Conservation (phyloP, 1,139 yeast genomes). For the Pichiaceae sp. region DNA sequence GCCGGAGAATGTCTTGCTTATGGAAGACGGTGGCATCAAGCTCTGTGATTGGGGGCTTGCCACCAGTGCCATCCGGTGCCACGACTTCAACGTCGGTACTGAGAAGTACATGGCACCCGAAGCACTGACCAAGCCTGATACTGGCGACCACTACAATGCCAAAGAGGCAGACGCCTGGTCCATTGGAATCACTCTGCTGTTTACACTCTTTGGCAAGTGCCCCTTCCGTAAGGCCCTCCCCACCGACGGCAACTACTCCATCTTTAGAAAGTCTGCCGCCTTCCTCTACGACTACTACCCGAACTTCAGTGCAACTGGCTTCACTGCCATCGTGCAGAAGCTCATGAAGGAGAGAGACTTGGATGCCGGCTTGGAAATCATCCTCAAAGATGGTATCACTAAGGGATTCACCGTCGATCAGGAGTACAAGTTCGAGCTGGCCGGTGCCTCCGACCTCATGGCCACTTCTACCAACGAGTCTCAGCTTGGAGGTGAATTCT, state of each 20-base stretch:
- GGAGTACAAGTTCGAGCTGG: slow-evolving; percentile 19
- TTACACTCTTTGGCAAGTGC: slow-evolving; percentile 40
- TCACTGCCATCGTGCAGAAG: slow-evolving; percentile 18
- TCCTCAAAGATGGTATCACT: slow-evolving; percentile 12
- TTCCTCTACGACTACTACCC: slow-evolving; percentile 24
- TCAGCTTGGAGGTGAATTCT: slow-evolving; percentile 20
- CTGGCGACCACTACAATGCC: slow-evolving; percentile 37
- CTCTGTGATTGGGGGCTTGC: slow-evolving; percentile 54
- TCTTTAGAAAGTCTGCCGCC: slow-evolving; percentile 18
- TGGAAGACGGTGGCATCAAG: slow-evolving; percentile 35
- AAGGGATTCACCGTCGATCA: slow-evolving; percentile 24
- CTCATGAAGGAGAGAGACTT: slow-evolving; percentile 20
- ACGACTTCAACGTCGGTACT: slow-evolving; percentile 45
- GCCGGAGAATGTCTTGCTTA: slow-evolving; percentile 44
- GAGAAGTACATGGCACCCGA: slow-evolving; percentile 57
- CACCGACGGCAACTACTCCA: slow-evolving; percentile 19
- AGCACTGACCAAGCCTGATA: slow-evolving; percentile 40
- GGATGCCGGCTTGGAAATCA: slow-evolving; percentile 11
- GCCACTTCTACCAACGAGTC: background rate
- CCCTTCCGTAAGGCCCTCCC: slow-evolving; percentile 24
- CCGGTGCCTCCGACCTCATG: slow-evolving; percentile 2
- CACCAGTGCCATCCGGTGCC: slow-evolving; percentile 28
- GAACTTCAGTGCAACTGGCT: slow-evolving; percentile 18
- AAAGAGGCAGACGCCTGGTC: slow-evolving; percentile 77
- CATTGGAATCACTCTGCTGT: slow-evolving; percentile 56